A percentile compares a stretch with the other conserved stretches of the same genome.
Evolutionary conservation across 2,329 filamentous ascomycete species (phyloP).

Genomic region (Aschersonia sp.): DNA sequence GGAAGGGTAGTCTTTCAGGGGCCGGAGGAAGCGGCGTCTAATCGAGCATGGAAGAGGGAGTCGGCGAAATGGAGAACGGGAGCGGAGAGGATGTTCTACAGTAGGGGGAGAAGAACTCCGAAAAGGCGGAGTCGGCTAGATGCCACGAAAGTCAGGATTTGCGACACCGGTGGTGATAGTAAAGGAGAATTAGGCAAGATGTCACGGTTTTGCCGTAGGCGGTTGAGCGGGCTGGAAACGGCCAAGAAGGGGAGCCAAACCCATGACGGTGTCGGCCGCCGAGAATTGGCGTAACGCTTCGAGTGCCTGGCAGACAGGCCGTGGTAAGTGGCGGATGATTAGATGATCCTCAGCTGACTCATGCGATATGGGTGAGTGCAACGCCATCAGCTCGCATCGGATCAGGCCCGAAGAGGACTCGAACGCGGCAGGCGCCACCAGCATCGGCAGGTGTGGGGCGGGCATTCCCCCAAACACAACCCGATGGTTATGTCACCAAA

Average conservation of each 20-base stretch:
- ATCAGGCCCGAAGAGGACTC: neutral
- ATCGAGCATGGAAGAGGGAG: neutral
- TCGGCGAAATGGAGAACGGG: neutral
- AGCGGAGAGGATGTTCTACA: neutral
- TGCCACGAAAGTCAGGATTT: too few species aligned
- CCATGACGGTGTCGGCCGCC: constrained; percentile 1
- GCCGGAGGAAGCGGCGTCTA: neutral
- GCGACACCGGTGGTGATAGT: neutral
- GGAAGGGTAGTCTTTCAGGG: neutral
- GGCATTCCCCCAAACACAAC: too few species aligned
- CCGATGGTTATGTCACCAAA: neutral
- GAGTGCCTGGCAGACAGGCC: neutral
- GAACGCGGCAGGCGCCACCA: neutral
- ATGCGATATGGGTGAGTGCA: neutral
- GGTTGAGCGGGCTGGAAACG: neutral
- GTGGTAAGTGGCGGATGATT: constrained; percentile 1
- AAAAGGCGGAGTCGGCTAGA: neutral
- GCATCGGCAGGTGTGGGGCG: neutral
- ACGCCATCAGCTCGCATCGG: neutral
- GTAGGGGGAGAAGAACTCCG: neutral
- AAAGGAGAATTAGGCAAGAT: neutral
- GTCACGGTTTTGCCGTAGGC: constrained; percentile 1
- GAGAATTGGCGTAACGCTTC: neutral
- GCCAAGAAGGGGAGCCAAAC: neutral
- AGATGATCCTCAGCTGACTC: constrained; percentile 2